Conservation (phyloP, 805 yeast genomes). For the Kazachstania viticola region DNA sequence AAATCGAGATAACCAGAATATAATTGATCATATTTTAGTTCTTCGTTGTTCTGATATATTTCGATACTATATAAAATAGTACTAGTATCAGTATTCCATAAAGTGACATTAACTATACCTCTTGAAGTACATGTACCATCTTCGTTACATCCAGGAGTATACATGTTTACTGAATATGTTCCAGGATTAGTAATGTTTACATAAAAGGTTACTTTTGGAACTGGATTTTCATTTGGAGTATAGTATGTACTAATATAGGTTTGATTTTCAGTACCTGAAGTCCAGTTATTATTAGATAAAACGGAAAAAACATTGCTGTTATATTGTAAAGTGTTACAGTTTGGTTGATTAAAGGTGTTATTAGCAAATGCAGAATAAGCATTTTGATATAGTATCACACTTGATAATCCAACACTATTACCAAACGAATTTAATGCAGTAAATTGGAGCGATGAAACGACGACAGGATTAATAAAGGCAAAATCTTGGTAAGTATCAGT, state of each 20-base stretch:
- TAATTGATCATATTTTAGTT: slow-evolving; percentile 69
- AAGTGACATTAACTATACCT: slow-evolving; percentile 69
- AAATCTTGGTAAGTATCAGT: slow-evolving; percentile 60
- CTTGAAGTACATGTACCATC: slow-evolving; percentile 61
- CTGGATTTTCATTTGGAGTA: slow-evolving; percentile 23
- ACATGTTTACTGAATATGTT: slow-evolving; percentile 55
- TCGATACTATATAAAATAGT: slow-evolving; percentile 29
- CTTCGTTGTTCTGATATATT: slow-evolving; percentile 71
- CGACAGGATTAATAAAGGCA: slow-evolving; percentile 59
- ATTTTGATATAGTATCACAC: slow-evolving; percentile 57
- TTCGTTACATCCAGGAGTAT: slow-evolving; percentile 75
- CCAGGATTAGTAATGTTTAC: slow-evolving; percentile 43
- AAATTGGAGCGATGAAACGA: slow-evolving; percentile 49
- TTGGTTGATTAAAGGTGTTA: slow-evolving; percentile 54
- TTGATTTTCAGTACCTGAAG: slow-evolving; percentile 21
- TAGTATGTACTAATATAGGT: slow-evolving; percentile 22
- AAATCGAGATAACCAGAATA: slow-evolving; percentile 56
- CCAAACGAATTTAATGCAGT: slow-evolving; percentile 64
- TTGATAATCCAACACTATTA: slow-evolving; percentile 51
- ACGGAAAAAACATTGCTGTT: slow-evolving; percentile 16
- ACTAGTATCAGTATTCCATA: slow-evolving; percentile 31
- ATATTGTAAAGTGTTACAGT: slow-evolving; percentile 31
- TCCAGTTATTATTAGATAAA: slow-evolving; percentile 23
- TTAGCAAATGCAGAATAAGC: slow-evolving; percentile 58
- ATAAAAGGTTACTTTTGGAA: slow-evolving; percentile 33